Conservation (phyloP, 257 asterid genomes). For the Solanum pennellii region DNA sequence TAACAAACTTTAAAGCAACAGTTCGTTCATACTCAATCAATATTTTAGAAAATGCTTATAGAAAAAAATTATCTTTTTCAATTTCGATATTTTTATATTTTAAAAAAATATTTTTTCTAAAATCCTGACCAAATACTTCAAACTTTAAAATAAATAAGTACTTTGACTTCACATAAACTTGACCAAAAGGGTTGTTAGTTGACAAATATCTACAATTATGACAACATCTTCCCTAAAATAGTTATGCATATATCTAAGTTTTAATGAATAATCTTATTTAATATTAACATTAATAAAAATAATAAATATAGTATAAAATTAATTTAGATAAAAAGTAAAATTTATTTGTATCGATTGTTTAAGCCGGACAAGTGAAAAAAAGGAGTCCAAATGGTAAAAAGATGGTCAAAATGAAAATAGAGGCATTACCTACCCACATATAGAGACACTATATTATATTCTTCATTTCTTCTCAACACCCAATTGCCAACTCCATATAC, state of each 20-base stretch:
- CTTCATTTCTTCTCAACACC: neutral
- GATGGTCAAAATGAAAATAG: neutral
- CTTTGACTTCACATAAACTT: neutral
- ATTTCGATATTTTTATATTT: neutral
- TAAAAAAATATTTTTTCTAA: rapidly evolving
- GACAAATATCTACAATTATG: neutral
- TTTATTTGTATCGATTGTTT: too few relatives aligned
- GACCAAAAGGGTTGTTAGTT: neutral
- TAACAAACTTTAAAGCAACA: too few relatives aligned
- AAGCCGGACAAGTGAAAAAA: too few relatives aligned
- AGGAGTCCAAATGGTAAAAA: neutral
- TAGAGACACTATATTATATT: neutral
- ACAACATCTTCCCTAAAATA: neutral
- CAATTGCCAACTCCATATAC: constrained; percentile 1
- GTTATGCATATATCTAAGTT: neutral
- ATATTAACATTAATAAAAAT: too few relatives aligned
- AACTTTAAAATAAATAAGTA: neutral
- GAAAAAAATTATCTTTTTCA: neutral
- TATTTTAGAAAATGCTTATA: too few relatives aligned
- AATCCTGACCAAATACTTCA: neutral
- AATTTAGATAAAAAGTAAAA: too few relatives aligned
- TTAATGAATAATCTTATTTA: neutral
- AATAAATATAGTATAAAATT: too few relatives aligned
- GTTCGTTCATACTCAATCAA: too few relatives aligned
- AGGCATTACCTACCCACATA: neutral